Evolutionary conservation across 2,329 filamentous ascomycete species (phyloP).

Genomic region (Colletotrichum eremochloae): DNA sequence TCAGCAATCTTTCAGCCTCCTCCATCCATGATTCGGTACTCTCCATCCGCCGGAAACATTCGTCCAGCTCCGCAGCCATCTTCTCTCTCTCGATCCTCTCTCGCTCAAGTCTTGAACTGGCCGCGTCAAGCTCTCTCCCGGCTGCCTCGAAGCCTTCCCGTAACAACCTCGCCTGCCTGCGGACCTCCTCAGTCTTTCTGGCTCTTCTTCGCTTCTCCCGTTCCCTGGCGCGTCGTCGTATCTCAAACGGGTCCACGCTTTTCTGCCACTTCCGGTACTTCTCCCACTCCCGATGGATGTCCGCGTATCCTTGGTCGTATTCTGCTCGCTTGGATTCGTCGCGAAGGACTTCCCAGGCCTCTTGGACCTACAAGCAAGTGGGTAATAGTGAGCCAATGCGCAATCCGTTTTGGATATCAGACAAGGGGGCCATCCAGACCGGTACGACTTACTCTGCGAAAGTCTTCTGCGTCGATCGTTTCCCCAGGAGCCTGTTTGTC

Average conservation of each 20-base stretch:
- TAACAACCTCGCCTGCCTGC: neutral
- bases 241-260: neutral
- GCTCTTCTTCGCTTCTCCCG: neutral
- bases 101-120: neutral
- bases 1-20: neutral
- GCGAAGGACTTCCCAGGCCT: slow-evolving; percentile 1
- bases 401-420: neutral
- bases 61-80: neutral
- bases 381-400: neutral
- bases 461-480: neutral
- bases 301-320: neutral
- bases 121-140: neutral
- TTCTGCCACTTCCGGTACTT: neutral
- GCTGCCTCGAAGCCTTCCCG: neutral
- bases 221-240: too few relatives aligned
- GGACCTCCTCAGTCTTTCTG: neutral
- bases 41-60: neutral
- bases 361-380: neutral
- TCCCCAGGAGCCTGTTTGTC: neutral
- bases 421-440: too few relatives aligned
- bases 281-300: neutral
- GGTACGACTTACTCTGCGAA: neutral
- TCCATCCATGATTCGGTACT: neutral
- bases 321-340: neutral
- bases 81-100: neutral